A percentile compares a stretch with the other conserved stretches of the same genome.
These are phyloP conservation scores for Ceratocystis albifundus DNA, from an alignment of 2,329 filamentous ascomycete genomes.

Conservation along the genomic window DNA sequence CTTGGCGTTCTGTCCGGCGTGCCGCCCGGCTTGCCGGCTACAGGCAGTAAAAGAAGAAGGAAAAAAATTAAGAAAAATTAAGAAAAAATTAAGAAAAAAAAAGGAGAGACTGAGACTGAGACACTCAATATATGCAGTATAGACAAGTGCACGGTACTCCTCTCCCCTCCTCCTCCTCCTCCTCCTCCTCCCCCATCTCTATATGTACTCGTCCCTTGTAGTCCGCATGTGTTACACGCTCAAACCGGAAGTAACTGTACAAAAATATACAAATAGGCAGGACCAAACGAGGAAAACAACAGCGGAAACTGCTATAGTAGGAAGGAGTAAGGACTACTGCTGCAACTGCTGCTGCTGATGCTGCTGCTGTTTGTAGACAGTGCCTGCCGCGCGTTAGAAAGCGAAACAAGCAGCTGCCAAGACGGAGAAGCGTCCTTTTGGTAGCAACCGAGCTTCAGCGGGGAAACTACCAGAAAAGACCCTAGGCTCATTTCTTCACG, in stretches of 20 bases:
- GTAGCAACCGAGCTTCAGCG: not conserved
- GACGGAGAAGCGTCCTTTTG: not conserved
- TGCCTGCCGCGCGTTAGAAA: not conserved
- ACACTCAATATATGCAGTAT: not conserved
- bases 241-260: not conserved
- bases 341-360: not conserved
- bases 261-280: not conserved
- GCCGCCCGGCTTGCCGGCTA: not conserved
- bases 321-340: too few relatives aligned
- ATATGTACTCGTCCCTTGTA: too few relatives aligned
- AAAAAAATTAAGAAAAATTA: not conserved
- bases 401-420: not conserved
- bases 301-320: not conserved
- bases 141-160: too few relatives aligned
- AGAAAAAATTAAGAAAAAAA: not conserved
- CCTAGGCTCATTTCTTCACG: too few relatives aligned
- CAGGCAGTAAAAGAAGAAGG: too few relatives aligned
- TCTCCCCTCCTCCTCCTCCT: too few relatives aligned
- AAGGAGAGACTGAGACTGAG: not conserved
- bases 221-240: too few relatives aligned
- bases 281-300: not conserved
- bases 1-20: not conserved
- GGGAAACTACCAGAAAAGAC: too few relatives aligned
- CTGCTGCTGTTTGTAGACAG: not conserved
- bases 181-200: too few relatives aligned